A percentile compares a stretch with the other conserved stretches of the same genome.
phyloP scores from a whole-genome alignment of 257 asterid genomes.

The Ocimum tenuiflorum region DNA sequence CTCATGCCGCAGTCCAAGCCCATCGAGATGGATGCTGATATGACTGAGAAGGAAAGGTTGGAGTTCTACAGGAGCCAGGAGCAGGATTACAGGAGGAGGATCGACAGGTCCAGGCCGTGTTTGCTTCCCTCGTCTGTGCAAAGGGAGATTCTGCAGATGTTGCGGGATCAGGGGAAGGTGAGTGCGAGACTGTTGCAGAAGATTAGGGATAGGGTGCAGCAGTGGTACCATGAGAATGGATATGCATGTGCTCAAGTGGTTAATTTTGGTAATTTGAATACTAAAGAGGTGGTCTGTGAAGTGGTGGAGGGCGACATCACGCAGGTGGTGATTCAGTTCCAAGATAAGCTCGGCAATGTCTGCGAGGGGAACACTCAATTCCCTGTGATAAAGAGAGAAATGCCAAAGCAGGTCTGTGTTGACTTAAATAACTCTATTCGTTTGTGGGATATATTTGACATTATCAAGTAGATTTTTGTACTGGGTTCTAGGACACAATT shows the following conservation, averaged over 20 bases:
- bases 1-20: conserved; percentile 80
- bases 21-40: conserved; percentile 85
- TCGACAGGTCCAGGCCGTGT: conserved; percentile 74
- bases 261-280: conserved; percentile 90
- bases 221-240: conserved; percentile 94
- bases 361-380: conserved; percentile 88
- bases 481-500: too few relatives aligned
- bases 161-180: conserved; percentile 67
- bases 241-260: conserved; percentile 91
- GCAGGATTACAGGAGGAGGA: conserved; percentile 73
- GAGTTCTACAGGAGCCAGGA: conserved; percentile 62
- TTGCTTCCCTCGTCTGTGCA: conserved; percentile 67
- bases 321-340: conserved; percentile 75
- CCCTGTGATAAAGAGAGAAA: conserved; percentile 72
- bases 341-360: conserved; percentile 90
- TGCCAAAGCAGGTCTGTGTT: conserved; percentile 92
- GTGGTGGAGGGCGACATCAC: conserved; percentile 99
- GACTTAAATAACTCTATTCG: too few relatives aligned
- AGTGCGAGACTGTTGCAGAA: conserved; percentile 88
- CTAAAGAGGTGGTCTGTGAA: conserved; percentile 92
- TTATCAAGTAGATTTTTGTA: too few relatives aligned
- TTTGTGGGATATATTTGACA: too few relatives aligned
- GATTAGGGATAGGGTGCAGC: conserved; percentile 92
- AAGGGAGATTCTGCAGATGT: conserved; percentile 59
- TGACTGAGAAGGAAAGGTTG: conserved; percentile 85